These are phyloP conservation scores for Apiotrichum porosum DNA, from an alignment of 1,284 basidiomycete genomes.

Conservation along the genomic window DNA sequence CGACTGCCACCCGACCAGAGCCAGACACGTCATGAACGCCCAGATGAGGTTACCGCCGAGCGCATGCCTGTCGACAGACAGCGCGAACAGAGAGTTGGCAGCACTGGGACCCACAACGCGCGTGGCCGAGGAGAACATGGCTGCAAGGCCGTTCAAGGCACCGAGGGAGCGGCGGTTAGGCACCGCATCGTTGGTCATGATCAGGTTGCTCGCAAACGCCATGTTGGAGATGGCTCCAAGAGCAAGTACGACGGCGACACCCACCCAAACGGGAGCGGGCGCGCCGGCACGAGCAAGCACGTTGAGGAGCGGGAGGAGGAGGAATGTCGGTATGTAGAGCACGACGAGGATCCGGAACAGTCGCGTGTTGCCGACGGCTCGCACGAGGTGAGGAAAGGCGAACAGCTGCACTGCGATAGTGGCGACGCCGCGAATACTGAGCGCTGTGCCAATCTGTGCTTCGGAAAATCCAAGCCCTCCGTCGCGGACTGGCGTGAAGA, in stretches of 20 bases:
- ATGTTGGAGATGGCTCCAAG: slow-evolving; percentile 28
- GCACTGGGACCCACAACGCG: slow-evolving; percentile 32
- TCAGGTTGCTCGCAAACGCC: slow-evolving; percentile 40
- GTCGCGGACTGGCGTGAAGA: slow-evolving; percentile 35
- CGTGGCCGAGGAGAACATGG: slow-evolving; percentile 26
- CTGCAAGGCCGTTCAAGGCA: slow-evolving; percentile 28
- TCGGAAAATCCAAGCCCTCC: slow-evolving; percentile 38
- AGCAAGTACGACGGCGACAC: slow-evolving; percentile 12
- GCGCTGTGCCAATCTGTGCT: slow-evolving; percentile 33
- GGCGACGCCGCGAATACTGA: slow-evolving; percentile 31
- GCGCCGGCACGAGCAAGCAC: slow-evolving; percentile 24
- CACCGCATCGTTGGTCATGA: slow-evolving; percentile 38
- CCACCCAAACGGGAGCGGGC: slow-evolving; percentile 28
- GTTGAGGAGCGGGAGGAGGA: slow-evolving; percentile 35
- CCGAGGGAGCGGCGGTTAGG: slow-evolving; percentile 28
- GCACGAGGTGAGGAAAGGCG: slow-evolving; percentile 37
- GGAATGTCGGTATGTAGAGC: slow-evolving; percentile 34
- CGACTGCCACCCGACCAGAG: slow-evolving; percentile 18
- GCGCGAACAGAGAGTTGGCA: slow-evolving; percentile 34
- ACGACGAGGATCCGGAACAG: slow-evolving; percentile 32
- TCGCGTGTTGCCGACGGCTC: slow-evolving; percentile 28
- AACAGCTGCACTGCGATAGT: slow-evolving; percentile 38
- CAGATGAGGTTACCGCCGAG: slow-evolving; percentile 38
- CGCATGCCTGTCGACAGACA: slow-evolving; percentile 34
- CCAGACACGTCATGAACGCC: slow-evolving; percentile 20